Evolutionary conservation across 148 eudicot species (phyloP).

Genomic region (Silene conica): DNA sequence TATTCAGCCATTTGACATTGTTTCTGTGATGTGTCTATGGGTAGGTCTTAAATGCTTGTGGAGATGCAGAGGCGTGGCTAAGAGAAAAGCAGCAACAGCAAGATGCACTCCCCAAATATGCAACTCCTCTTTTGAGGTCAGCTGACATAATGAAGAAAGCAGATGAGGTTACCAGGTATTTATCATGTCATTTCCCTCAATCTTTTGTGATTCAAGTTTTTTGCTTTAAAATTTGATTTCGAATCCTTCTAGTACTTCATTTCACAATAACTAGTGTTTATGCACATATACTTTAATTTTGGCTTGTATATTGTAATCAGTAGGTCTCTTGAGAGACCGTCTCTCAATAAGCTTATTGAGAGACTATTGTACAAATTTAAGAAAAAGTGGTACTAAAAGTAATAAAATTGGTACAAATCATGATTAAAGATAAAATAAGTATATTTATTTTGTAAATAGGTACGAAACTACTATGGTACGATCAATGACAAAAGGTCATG

Average conservation of each 20-base stretch:
- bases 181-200: not conserved
- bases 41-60: conserved; percentile 68
- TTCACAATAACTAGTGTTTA: no score
- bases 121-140: conserved; percentile 52
- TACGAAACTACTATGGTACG: no score
- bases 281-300: no score
- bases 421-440: no score
- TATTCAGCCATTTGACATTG: not conserved
- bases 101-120: conserved; percentile 71
- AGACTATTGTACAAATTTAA: no score
- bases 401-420: no score
- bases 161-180: conserved; percentile 79
- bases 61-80: conserved; percentile 77
- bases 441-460: no score
- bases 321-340: no score
- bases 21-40: not conserved
- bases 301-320: not conserved
- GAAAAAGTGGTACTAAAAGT: no score
- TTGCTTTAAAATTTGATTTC: not conserved
- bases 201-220: not conserved
- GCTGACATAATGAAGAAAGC: conserved; percentile 75
- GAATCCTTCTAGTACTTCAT: no score
- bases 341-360: no score
- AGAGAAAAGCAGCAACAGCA: conserved; percentile 84
- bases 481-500: no score